These are phyloP conservation scores for Paspalum vaginatum DNA, from an alignment of 176 grass and related monocot species.

Conservation along the genomic window DNA sequence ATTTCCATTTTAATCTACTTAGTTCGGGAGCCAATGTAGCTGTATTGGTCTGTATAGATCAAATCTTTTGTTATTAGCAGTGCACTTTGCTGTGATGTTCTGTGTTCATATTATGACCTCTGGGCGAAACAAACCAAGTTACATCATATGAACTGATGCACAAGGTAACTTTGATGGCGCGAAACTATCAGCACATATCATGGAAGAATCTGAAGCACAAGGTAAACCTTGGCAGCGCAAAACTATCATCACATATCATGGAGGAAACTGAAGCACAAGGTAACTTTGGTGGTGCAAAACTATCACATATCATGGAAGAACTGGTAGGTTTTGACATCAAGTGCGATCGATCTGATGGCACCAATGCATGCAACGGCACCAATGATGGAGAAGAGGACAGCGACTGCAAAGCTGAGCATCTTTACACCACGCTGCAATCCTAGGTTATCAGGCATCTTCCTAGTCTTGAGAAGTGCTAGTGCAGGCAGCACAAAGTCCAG, in stretches of 20 bases:
- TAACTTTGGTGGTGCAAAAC: not conserved
- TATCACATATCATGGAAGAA: conserved; percentile 76
- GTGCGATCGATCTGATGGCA: conserved; percentile 62
- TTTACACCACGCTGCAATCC: conserved; percentile 34
- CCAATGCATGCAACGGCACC: conserved; percentile 66
- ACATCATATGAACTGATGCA: not conserved
- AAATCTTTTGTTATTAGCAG: not conserved
- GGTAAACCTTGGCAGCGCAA: not conserved
- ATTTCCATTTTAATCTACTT: not conserved
- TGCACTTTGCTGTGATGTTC: not conserved
- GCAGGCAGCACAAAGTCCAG: conserved; percentile 79
- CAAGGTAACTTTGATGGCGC: not conserved
- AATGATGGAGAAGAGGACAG: conserved; percentile 51
- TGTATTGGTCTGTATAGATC: conserved; percentile 2
- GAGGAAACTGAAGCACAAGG: not conserved
- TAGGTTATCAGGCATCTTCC: conserved; percentile 41
- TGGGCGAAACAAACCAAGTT: not conserved
- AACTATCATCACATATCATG: not conserved
- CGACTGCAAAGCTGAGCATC: conserved; percentile 32
- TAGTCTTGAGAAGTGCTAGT: conserved; percentile 56
- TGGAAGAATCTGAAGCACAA: too few relatives aligned
- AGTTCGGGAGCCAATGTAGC: not conserved
- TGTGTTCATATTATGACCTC: not conserved
- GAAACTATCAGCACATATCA: too few relatives aligned
- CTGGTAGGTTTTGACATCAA: conserved; percentile 63